Base-by-base conservation (phyloP, 352 stramenopile genomes). In the Peronosclerospora sorghi region DNA sequence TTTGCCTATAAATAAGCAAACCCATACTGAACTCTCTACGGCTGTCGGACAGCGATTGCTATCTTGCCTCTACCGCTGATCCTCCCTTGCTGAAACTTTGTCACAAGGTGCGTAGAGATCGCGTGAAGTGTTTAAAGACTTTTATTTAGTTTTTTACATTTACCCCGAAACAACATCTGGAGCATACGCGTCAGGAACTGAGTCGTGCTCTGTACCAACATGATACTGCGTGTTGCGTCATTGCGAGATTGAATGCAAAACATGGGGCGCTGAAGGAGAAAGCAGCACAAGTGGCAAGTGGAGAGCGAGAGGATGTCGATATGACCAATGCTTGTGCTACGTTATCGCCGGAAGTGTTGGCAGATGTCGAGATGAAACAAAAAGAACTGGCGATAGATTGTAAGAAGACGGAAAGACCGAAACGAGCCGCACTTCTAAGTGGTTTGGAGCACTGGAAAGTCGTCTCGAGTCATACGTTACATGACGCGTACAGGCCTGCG, bases 181-280 rank as follows among this genome's bases (percentile, higher is more conserved):
- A 97, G 60, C 89, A 96, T 47, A 97, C 93, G n/a, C 82, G 90
- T 2, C 72, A 90, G 44, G 94, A 98, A 60, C 71, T 98, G 5
- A 92, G 73, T 39, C 85, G 95, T 39, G 90, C 94, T 13, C 64
- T 98, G 41, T 97, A 97, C 69, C 92, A 98, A 70, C 93, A 97
- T 59, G 94, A 98, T 66, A 92, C 94, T 5, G 92, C 92, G 7
- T 94, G 95, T 40, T 76, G 92, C 48, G 94, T 98, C 17, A 95
- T 98, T 49, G 92, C 94, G 17, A 68, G 94, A 12, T 50, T 98
- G 6, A 85, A 86, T 35, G 68, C 66, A 20, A 92, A 88, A 39
- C 82, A 82, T 49, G 62, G 64, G 10, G 43, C 68, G 29, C 57
- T 86, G 13, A 70, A 71, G 36, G 27, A 59, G 14, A 59, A 74